phyloP scores from a whole-genome alignment of 2,329 filamentous ascomycete genomes.

The Ophidiomyces ophidiicola region DNA sequence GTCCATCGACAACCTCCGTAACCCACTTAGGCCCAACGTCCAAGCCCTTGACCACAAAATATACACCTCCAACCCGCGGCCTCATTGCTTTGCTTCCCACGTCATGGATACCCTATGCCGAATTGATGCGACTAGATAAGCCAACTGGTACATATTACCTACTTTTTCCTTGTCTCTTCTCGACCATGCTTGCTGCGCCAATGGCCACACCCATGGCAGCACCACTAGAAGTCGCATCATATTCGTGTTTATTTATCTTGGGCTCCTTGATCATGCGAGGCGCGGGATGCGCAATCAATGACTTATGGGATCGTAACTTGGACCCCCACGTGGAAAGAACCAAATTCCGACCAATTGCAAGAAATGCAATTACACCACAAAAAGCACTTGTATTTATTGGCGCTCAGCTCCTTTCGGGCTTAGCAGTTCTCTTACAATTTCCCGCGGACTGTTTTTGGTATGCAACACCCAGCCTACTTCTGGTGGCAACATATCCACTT shows the following conservation, averaged over 20 bases:
- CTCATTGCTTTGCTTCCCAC: slow-evolving; percentile 36
- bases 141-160: slow-evolving; percentile 42
- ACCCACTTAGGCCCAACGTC: not conserved
- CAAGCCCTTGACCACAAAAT: slow-evolving; percentile 20
- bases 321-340: slow-evolving; percentile 43
- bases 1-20: not conserved
- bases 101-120: slow-evolving; percentile 44
- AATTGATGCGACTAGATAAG: slow-evolving; percentile 43
- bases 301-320: slow-evolving; percentile 43
- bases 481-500: slow-evolving; percentile 40
- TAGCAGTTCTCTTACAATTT: slow-evolving; percentile 35
- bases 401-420: slow-evolving; percentile 31
- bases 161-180: slow-evolving; percentile 43
- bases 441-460: slow-evolving; percentile 33
- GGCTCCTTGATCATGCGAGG: slow-evolving; percentile 41
- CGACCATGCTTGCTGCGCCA: slow-evolving; percentile 34
- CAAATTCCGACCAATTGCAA: slow-evolving; percentile 40
- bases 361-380: slow-evolving; percentile 38
- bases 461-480: slow-evolving; percentile 32
- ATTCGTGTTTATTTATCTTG: slow-evolving; percentile 30
- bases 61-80: slow-evolving; percentile 36
- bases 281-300: slow-evolving; percentile 45
- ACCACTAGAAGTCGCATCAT: slow-evolving; percentile 28
- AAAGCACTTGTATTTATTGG: slow-evolving; percentile 36
- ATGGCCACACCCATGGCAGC: slow-evolving; percentile 31